phyloP scores from a whole-genome alignment of 2,329 filamentous ascomycete species.

The Helminthosporium solani region DNA sequence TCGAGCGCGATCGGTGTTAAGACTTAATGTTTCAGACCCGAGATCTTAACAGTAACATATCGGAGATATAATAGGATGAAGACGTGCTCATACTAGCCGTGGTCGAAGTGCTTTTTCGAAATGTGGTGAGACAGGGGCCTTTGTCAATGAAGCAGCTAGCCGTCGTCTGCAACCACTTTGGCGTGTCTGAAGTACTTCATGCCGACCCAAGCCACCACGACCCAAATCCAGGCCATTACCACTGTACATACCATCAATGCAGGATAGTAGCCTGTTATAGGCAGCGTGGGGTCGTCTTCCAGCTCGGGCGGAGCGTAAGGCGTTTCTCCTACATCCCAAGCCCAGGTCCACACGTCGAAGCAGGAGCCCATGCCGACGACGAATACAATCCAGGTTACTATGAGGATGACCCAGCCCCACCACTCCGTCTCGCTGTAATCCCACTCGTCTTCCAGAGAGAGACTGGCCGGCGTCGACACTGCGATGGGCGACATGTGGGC shows the following conservation, averaged over 20 bases:
- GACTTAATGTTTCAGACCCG: constrained; percentile 36
- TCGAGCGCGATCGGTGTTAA: constrained; percentile 25
- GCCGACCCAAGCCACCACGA: constrained; percentile 93
- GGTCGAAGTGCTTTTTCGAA: constrained; percentile 13
- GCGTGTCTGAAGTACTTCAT: constrained; percentile 99
- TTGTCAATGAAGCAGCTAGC: constrained; percentile 16
- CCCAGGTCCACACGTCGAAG: constrained; percentile 95
- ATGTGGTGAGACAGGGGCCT: constrained; percentile 8
- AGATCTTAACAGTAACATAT: constrained; percentile 29
- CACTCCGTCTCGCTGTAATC: constrained; percentile 94
- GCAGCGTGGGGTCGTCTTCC: constrained; percentile 90
- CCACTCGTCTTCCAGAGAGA: constrained; percentile 60
- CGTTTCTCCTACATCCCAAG: constrained; percentile 96
- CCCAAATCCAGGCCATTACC: constrained; percentile 99
- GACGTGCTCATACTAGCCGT: constrained; percentile 23
- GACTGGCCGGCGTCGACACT: constrained; percentile 22
- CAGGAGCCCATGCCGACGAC: constrained; percentile 96
- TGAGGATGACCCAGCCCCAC: constrained; percentile 95
- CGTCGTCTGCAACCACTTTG: constrained; percentile 72
- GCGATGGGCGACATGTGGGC: constrained; percentile 20
- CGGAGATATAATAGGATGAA: constrained; percentile 22
- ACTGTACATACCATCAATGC: constrained; percentile 89
- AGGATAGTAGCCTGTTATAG: constrained; percentile 96
- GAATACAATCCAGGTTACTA: constrained; percentile 93
- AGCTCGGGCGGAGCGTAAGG: constrained; percentile 93